Evolutionary conservation across 2,329 filamentous ascomycete genomes (phyloP).

Genomic region (Ophiostoma perfectum): DNA sequence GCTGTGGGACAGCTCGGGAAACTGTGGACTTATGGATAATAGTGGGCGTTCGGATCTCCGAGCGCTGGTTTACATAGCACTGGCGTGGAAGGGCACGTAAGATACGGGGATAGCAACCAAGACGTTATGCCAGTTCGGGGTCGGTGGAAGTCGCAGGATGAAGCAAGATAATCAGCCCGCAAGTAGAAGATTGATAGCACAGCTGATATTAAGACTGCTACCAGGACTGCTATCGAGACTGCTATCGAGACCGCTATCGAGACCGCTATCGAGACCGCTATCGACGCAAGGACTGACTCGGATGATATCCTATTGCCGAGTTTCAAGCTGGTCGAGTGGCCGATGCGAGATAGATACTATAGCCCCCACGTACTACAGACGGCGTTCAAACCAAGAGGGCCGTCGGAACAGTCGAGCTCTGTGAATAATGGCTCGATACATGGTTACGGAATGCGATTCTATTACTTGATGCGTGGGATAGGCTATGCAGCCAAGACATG

Average conservation of each 20-base stretch:
- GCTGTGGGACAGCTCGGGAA: not conserved
- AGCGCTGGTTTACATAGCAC: not conserved
- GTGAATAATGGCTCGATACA: constrained; percentile 6
- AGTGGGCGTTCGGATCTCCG: not conserved
- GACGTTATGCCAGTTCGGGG: not conserved
- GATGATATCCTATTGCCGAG: not conserved
- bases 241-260: no score
- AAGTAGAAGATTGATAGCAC: not conserved
- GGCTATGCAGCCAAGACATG: not conserved
- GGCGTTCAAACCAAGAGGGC: not conserved
- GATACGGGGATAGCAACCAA: not conserved
- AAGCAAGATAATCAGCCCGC: constrained; percentile 2
- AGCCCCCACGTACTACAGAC: not conserved
- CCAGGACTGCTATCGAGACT: no score
- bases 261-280: no score
- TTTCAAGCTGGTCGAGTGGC: not conserved
- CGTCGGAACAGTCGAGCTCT: not conserved
- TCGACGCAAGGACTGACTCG: not conserved
- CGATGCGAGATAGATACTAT: not conserved
- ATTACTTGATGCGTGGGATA: constrained; percentile 3
- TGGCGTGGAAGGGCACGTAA: not conserved
- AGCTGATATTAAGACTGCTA: no score
- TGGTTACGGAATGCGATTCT: not conserved
- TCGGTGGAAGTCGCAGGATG: not conserved
- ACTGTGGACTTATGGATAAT: not conserved